phyloP scores from a whole-genome alignment of 768 basidiomycete genomes.

The Rhodosporidiobolus odoratus region DNA sequence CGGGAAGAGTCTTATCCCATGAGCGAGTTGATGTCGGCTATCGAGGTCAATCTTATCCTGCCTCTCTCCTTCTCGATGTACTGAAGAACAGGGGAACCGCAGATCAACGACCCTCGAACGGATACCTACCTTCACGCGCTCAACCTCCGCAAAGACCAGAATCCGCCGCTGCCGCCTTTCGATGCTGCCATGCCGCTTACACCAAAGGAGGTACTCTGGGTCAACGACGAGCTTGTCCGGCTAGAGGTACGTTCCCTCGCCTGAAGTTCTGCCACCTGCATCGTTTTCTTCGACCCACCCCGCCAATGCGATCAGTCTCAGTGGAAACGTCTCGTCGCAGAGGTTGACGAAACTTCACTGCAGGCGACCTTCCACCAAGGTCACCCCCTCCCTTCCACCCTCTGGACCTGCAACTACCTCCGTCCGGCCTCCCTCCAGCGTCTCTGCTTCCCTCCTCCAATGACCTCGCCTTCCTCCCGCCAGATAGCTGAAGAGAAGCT shows the following conservation, averaged over 20 bases:
- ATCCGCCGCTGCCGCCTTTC: slow-evolving; percentile 6
- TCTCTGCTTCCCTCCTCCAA: neutral
- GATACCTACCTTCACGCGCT: slow-evolving; percentile 23
- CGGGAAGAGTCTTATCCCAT: neutral
- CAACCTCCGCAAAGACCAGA: neutral
- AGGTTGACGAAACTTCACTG: neutral
- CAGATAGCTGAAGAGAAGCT: neutral
- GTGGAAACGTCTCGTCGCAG: no score
- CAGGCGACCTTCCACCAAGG: slow-evolving; percentile 32
- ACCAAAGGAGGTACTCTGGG: slow-evolving; percentile 6
- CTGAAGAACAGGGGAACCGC: neutral
- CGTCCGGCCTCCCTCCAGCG: neutral
- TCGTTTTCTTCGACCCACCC: no score
- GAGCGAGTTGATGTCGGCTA: slow-evolving; percentile 35
- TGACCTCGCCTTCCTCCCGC: neutral
- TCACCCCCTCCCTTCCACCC: slow-evolving; percentile 32
- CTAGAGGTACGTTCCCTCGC: slow-evolving; percentile 18
- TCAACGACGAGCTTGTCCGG: slow-evolving; percentile 16
- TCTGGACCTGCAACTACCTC: slow-evolving; percentile 34
- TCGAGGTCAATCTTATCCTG: slow-evolving; percentile 15
- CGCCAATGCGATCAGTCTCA: no score
- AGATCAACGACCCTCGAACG: slow-evolving; percentile 35
- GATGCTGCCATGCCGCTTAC: neutral
- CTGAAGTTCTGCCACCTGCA: no score
- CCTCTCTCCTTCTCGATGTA: neutral